These are phyloP conservation scores for Nigrospora oryzae DNA, from an alignment of 2,329 filamentous ascomycete species.

Conservation along the genomic window DNA sequence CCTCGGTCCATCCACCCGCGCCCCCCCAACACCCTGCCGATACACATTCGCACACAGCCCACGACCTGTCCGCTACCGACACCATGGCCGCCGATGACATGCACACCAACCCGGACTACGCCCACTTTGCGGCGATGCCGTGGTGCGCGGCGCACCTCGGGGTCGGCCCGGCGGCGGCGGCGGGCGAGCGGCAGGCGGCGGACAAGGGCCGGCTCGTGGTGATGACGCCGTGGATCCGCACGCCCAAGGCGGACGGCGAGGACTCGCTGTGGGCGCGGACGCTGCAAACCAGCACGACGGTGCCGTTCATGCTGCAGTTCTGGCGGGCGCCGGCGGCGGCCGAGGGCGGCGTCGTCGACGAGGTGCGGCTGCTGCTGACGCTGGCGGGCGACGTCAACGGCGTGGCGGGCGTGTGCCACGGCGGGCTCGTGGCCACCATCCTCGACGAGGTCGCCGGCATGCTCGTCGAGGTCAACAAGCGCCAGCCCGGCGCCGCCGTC, in stretches of 20 bases:
- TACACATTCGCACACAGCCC: no score
- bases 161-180: not conserved
- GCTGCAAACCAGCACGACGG: conserved; percentile 39
- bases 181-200: no score
- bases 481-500: conserved; percentile 2
- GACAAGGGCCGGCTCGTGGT: no score
- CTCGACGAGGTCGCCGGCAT: conserved; percentile 50
- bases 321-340: conserved; percentile 23
- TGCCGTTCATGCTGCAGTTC: conserved; percentile 34
- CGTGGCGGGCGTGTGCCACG: conserved; percentile 42
- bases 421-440: conserved; percentile 48
- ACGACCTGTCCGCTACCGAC: no score
- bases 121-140: conserved; percentile 25
- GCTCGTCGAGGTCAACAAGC: conserved; percentile 32
- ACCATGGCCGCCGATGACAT: no score
- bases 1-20: no score
- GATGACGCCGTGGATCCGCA: conserved; percentile 21
- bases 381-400: conserved; percentile 47
- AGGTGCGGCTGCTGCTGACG: conserved; percentile 23
- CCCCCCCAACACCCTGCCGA: no score
- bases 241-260: conserved; percentile 28
- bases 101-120: conserved; percentile 5
- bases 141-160: conserved; percentile 38
- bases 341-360: conserved; percentile 8
- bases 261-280: conserved; percentile 46